phyloP scores from a whole-genome alignment of 352 stramenopile species.

The Phytophthora multivora region DNA sequence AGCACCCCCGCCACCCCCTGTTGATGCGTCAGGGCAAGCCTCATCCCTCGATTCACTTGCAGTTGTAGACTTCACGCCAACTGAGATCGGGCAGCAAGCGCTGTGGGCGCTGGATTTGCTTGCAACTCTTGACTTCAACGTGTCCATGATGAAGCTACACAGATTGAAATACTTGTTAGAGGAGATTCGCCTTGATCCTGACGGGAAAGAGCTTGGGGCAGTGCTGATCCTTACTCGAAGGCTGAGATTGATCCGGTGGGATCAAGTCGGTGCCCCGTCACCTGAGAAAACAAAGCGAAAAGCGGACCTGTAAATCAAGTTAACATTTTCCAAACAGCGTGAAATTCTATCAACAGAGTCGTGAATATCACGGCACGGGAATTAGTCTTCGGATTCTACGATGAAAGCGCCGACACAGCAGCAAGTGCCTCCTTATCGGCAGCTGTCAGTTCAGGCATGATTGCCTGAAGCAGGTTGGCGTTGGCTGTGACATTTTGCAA shows the following conservation, averaged over 20 bases:
- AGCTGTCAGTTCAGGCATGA: constrained; percentile 71
- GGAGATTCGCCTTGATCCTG: constrained; percentile 70
- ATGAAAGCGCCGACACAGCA: constrained; percentile 48
- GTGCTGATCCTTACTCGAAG: constrained; percentile 66
- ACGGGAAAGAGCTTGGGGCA: constrained; percentile 54
- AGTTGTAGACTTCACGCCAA: constrained; percentile 66
- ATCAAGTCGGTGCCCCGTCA: constrained; percentile 44
- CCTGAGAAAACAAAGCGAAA: constrained; percentile 32
- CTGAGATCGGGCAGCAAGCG: constrained; percentile 67
- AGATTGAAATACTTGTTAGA: constrained; percentile 75
- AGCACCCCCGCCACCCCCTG: constrained; percentile 26
- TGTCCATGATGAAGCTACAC: constrained; percentile 74
- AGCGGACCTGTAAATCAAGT: constrained; percentile 12
- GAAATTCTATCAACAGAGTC: constrained; percentile 22
- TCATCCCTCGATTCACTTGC: constrained; percentile 48
- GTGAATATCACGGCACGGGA: constrained; percentile 6
- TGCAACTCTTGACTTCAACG: constrained; percentile 67
- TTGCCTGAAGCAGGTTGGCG: constrained; percentile 54
- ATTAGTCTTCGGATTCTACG: constrained; percentile 26
- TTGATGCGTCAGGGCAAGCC: constrained; percentile 32
- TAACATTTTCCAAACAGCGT: constrained; percentile 29
- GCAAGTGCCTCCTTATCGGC: constrained; percentile 71
- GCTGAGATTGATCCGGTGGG: constrained; percentile 69
- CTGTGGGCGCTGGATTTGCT: constrained; percentile 80
- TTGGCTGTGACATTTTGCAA: constrained; percentile 61